A percentile compares a stretch with the other conserved stretches of the same genome.
Conservation (phyloP, 2,329 filamentous ascomycete species). For the Elsinoe ampelina region DNA sequence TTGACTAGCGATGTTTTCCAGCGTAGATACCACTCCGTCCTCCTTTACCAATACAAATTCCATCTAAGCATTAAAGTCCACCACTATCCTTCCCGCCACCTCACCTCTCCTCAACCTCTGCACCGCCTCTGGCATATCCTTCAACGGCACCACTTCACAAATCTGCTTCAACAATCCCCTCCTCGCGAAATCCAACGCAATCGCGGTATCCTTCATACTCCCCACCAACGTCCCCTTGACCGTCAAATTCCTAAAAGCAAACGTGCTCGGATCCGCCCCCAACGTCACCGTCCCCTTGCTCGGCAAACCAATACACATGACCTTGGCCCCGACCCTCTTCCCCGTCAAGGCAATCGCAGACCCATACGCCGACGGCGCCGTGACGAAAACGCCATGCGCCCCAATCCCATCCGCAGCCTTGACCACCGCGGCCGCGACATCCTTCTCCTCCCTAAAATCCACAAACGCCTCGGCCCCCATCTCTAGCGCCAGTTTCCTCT, state of each 20-base stretch:
- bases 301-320: conserved; percentile 41
- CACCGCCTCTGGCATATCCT: conserved; percentile 37
- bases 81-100: conserved; percentile 39
- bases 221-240: conserved; percentile 36
- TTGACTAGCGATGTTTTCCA: background rate
- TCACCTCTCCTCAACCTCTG: conserved; percentile 36
- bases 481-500: conserved; percentile 36
- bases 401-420: conserved; percentile 39
- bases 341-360: conserved; percentile 38
- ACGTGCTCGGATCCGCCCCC: conserved; percentile 27
- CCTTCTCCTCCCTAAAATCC: conserved; percentile 41
- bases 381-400: conserved; percentile 36
- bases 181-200: conserved; percentile 40
- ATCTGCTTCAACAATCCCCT: conserved; percentile 41
- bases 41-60: background rate
- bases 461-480: conserved; percentile 49
- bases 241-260: conserved; percentile 28
- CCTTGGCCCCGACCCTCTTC: conserved; percentile 39
- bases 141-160: conserved; percentile 34
- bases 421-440: conserved; percentile 36
- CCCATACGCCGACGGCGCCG: conserved; percentile 29
- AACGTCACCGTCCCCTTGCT: conserved; percentile 29
- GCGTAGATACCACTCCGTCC: conserved; percentile 14
- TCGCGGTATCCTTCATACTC: conserved; percentile 40
- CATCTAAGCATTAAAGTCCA: conserved; percentile 35